Percentiles rank a stretch among this genome's conserved stretches.
phyloP scores from a whole-genome alignment of 140 eudicot species.

The Flaveria floridana region DNA sequence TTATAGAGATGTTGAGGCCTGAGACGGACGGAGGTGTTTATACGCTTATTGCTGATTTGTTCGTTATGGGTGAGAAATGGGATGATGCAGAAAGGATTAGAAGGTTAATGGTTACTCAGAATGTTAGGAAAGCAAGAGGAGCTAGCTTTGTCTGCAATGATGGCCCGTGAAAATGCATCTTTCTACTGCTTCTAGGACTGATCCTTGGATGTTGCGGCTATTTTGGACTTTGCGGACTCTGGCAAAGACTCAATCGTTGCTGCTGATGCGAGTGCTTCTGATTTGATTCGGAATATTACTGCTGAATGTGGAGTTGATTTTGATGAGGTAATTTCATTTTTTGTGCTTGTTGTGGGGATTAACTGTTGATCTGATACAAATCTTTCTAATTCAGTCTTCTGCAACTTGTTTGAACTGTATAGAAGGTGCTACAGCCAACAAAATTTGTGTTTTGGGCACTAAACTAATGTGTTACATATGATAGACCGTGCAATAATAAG shows the following conservation, averaged over 20 bases:
- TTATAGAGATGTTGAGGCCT: conserved; percentile 41
- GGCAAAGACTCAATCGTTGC: conserved; percentile 87
- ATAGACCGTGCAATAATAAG: neutral
- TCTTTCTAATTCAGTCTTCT: neutral
- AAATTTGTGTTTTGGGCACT: neutral
- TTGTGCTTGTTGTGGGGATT: neutral
- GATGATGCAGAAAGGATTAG: conserved; percentile 59
- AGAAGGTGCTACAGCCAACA: too few relatives aligned
- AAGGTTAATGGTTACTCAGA: conserved; percentile 39
- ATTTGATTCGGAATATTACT: conserved; percentile 77
- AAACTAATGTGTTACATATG: neutral
- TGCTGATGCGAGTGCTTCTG: conserved; percentile 77
- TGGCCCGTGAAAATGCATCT: conserved; percentile 1
- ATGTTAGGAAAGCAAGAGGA: conserved; percentile 58
- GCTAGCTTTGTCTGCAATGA: conserved; percentile 39
- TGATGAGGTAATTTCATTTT: conserved; percentile 62
- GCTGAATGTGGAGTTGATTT: conserved; percentile 90
- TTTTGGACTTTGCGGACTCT: conserved; percentile 79
- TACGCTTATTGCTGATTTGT: conserved; percentile 55
- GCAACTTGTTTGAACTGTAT: neutral
- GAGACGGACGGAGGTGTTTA: conserved; percentile 65
- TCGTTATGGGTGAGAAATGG: conserved; percentile 52
- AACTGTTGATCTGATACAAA: conserved; percentile 1
- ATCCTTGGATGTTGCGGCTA: conserved; percentile 58
- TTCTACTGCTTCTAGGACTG: conserved; percentile 12